These are phyloP conservation scores for Glarea lozoyensis DNA, from an alignment of 495 filamentous ascomycete genomes.

Conservation along the genomic window DNA sequence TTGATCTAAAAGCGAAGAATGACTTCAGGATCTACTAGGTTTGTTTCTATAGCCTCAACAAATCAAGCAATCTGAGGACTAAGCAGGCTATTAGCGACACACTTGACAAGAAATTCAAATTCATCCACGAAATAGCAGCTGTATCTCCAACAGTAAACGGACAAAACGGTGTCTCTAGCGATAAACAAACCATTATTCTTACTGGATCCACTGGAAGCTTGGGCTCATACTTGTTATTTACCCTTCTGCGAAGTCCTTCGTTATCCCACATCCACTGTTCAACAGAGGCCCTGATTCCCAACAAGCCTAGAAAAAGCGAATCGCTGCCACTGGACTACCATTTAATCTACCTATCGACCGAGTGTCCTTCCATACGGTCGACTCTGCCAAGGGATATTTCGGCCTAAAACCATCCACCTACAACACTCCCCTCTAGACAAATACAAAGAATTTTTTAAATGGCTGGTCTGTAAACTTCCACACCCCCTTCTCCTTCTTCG, in stretches of 20 bases:
- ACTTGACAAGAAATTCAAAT: no score
- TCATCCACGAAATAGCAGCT: no score
- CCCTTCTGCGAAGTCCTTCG: conserved; percentile 22
- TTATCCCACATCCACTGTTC: conserved; percentile 46
- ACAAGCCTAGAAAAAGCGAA: no score
- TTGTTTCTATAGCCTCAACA: no score
- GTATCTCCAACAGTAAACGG: no score
- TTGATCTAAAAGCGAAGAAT: no score
- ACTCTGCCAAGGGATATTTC: conserved; percentile 34
- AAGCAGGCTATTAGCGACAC: no score
- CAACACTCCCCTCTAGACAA: conserved; percentile 31
- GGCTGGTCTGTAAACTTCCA: conserved; percentile 55
- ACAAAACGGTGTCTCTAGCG: neutral
- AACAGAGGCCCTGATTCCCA: conserved; percentile 38
- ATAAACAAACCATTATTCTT: conserved; percentile 32
- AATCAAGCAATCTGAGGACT: no score
- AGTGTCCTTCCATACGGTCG: conserved; percentile 32
- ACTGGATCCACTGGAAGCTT: conserved; percentile 52
- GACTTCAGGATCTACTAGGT: no score
- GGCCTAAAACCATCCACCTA: conserved; percentile 32
- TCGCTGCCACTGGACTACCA: no score
- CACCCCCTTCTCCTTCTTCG: conserved; percentile 42
- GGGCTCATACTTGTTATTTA: conserved; percentile 46
- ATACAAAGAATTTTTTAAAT: conserved; percentile 29
- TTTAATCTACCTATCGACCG: neutral